Percentiles rank a stretch among this genome's conserved stretches.
Evolutionary conservation across 306 rosid species (phyloP).

Genomic region (Sicyos baderoa): DNA sequence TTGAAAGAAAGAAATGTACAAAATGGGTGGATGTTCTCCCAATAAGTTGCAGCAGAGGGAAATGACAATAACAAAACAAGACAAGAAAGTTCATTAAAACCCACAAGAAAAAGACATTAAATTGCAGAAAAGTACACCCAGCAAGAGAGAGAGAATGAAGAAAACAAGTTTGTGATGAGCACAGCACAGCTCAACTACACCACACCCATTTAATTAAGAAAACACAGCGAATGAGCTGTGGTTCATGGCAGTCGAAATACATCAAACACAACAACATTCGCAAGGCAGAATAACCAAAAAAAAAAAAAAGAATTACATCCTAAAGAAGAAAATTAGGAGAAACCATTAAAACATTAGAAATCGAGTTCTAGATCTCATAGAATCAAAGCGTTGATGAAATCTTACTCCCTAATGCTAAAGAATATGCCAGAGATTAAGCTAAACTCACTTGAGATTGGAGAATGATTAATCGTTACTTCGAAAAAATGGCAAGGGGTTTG

Average conservation of each 20-base stretch:
- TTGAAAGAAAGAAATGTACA: not conserved
- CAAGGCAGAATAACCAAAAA: not conserved
- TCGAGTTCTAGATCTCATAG: not conserved
- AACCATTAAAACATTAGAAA: not conserved
- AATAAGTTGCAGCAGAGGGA: not conserved
- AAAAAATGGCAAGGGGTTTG: too few relatives aligned
- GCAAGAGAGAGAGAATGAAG: not conserved
- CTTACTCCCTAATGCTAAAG: not conserved
- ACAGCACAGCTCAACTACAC: too few relatives aligned
- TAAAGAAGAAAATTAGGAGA: not conserved
- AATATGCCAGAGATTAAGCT: not conserved
- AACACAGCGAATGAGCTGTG: too few relatives aligned
- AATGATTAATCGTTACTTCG: not conserved
- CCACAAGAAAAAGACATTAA: not conserved
- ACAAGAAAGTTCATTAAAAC: not conserved
- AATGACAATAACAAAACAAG: not conserved
- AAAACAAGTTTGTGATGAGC: not conserved
- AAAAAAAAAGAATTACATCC: too few relatives aligned
- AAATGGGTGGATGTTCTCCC: not conserved
- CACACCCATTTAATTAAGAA: too few relatives aligned
- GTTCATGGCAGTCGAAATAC: too few relatives aligned
- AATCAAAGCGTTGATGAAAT: not conserved
- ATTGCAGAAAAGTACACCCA: not conserved
- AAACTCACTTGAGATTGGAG: not conserved
- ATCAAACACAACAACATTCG: not conserved